Base-by-base conservation (phyloP, 2,329 filamentous ascomycete genomes). In the Ophiostoma australiae region DNA sequence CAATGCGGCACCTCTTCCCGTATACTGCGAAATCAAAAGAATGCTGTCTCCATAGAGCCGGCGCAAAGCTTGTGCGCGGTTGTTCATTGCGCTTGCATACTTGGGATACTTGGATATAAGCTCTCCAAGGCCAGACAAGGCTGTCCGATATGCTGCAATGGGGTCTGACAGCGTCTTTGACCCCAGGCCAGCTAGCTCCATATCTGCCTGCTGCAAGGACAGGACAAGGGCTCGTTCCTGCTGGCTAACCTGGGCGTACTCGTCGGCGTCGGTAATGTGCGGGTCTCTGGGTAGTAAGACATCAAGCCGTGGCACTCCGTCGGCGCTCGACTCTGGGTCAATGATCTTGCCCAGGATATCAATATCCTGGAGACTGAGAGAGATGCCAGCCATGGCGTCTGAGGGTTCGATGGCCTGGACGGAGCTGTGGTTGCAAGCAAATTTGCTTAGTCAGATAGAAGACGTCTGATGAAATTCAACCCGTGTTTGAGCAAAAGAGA, bases 51-150 rank as follows among this genome's bases (percentile, higher is more conserved):
- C 89, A 73, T 90, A 88, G 71, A 88, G 79, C 67, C 89, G 82
- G 31, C 90, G 81, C 39, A 85, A 75, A 10, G 89, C 84, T 78
- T 94, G 91, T 2, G 89, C 91, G 68, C 91, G 85, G 79, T 94
- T 94, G 77, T 93, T 91, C 72, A 87, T 85, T 6, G 88, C 90
- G 73, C 89, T 91, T 31, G 91, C 90, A 78, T 94, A 94, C 41
- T 81, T 79, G 3, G 91, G 89, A 70, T 87, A 78, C 33, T 85
- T 79, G 2, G 81, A 76, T 58, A 93, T 85, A 41, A 93, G 81
- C 1, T 79, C 77, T 39, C 84, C 82, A 5, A 94, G 80, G 6
- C 81, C 78, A 11, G 78, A 77, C 23, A 89, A 78, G 70, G 83
- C 83, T 48, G 79, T 73, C 35, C 78, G 80, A 75, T 88, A 89